Evolutionary conservation across 768 basidiomycete genomes (phyloP), one percentile per base, ranked within the genome.

Genomic region (Mycena metata): DNA sequence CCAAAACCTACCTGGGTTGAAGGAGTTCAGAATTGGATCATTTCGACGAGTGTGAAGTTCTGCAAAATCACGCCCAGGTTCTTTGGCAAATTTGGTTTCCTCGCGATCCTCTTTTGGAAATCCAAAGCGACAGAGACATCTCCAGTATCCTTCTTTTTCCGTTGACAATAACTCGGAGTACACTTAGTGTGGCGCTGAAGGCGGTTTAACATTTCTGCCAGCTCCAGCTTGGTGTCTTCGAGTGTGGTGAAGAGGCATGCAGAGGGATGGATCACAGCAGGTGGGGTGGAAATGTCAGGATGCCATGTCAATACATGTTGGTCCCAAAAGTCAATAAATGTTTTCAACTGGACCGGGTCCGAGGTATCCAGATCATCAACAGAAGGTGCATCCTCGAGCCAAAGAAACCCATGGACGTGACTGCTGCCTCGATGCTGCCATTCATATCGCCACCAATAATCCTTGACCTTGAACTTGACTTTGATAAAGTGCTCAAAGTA

Each of bases 371-470:
- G 30, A 24, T 60, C 39, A n/a, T 76, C 74, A 2, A 69, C 49
- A 21, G 70, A 64, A 10, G 76, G 77, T 11, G 76, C 75, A 65
- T 73, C 68, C 39, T 63, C 59, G 1, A 77, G 12, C 77, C 77
- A 78, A 0, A 78, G 56, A 51, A 78, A 78, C 3, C 75, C 75
- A 66, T 77, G 76, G 4, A 77, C 52, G 60, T 76, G 75, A 45
- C 73, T 69, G 56, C 75, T 75, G 0, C 75, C 75, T 26, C 69
- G 69, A 36, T 68, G 67, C 61, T 71, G 74, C 73, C 73, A 75
- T 50, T 75, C 73, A 63, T 68, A 73, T 42, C 71, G 59, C 64
- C 66, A 75, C 76, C 74, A 76, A 42, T 55, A 75, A 57, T 75
- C 69, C 43, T 68, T 69, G 36, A 76, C 61, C 12, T 70, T 67